Evolutionary conservation across 129 eudicot genomes (phyloP).

Genomic region (Flaveria brownii): DNA sequence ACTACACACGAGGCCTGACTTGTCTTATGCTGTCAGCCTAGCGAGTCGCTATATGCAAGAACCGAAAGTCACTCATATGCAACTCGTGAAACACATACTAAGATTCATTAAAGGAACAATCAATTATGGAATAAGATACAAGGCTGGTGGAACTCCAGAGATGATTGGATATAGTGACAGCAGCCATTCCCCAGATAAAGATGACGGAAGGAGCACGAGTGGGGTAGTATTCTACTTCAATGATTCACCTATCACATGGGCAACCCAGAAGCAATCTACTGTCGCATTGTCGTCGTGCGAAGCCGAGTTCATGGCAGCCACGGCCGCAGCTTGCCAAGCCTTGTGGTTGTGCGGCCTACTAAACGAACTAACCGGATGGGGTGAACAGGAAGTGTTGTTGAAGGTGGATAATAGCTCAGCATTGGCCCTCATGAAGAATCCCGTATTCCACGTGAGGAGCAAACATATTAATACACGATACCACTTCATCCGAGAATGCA

Average conservation of each 20-base stretch:
- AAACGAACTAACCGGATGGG: background rate
- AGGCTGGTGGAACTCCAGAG: too few species aligned
- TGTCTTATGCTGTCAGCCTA: background rate
- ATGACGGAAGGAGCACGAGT: too few species aligned
- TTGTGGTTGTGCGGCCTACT: background rate
- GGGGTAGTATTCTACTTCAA: background rate
- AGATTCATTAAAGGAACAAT: too few species aligned
- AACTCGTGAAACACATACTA: too few species aligned
- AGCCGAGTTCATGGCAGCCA: background rate
- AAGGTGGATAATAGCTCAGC: background rate
- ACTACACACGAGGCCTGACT: background rate
- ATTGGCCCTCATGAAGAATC: background rate
- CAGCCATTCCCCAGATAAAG: too few species aligned
- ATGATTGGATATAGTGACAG: too few species aligned
- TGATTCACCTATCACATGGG: background rate
- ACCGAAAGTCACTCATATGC: background rate
- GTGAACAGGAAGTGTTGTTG: background rate
- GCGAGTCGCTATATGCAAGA: background rate
- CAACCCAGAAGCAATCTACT: background rate
- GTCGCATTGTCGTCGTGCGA: background rate
- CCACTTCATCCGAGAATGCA: background rate
- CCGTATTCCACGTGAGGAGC: background rate
- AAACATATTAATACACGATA: background rate
- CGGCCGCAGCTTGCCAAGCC: background rate
- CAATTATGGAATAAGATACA: too few species aligned